Percentiles rank a stretch among this genome's conserved stretches.
phyloP scores from a whole-genome alignment of 306 rosid genomes.

The Sicyos baderoa region DNA sequence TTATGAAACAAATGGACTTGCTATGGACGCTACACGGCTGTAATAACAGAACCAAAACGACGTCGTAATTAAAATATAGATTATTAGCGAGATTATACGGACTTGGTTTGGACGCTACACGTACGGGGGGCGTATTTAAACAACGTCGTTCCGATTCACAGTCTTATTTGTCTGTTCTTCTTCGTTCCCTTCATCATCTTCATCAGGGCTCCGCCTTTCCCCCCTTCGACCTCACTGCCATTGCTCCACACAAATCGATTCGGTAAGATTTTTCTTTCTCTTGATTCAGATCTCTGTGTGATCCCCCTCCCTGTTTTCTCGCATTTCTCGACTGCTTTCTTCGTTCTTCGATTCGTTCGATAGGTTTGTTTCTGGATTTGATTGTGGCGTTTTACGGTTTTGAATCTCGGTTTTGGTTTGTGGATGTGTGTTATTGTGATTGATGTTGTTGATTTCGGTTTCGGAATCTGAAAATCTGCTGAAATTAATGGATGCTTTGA shows the following conservation, averaged over 20 bases:
- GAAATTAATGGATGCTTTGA: background rate
- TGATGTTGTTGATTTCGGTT: background rate
- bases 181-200: background rate
- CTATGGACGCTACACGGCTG: no score
- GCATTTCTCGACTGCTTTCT: no score
- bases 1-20: no score
- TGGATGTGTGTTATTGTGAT: background rate
- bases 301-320: no score
- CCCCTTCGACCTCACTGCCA: constrained; percentile 14
- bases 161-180: background rate
- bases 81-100: no score
- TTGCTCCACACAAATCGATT: background rate
- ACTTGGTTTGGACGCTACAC: no score
- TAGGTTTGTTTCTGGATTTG: background rate
- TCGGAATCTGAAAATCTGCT: background rate
- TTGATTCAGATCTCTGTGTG: constrained; percentile 1
- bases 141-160: background rate
- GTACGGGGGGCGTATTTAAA: background rate
- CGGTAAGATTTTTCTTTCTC: constrained; percentile 1
- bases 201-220: background rate
- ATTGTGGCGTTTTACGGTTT: background rate
- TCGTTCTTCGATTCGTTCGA: no score
- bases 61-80: no score
- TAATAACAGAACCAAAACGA: no score
- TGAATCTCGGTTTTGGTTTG: background rate